phyloP scores from a whole-genome alignment of 768 basidiomycete genomes.

The Amyloporia xantha region DNA sequence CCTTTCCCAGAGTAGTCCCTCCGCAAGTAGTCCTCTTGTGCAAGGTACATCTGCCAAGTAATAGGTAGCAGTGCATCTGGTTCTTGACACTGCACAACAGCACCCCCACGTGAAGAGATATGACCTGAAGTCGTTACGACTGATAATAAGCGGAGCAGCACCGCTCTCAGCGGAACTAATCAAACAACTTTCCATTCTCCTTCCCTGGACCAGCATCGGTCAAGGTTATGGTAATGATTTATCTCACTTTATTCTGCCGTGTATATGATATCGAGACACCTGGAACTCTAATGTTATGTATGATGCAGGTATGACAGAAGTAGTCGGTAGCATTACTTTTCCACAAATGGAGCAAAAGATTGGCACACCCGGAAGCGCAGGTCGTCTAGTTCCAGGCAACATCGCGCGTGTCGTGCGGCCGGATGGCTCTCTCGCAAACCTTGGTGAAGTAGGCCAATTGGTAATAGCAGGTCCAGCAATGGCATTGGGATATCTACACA shows the following conservation, averaged over 20 bases:
- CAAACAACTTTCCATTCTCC: conserved; percentile 38
- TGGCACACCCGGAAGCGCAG: conserved; percentile 47
- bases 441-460: conserved; percentile 57
- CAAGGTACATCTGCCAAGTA: conserved; percentile 18
- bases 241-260: conserved; percentile 5
- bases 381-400: conserved; percentile 46
- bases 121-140: conserved; percentile 24
- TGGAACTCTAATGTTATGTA: too few species aligned
- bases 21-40: conserved; percentile 25
- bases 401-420: conserved; percentile 46
- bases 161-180: conserved; percentile 28
- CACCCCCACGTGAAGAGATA: conserved; percentile 24
- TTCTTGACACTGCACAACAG: conserved; percentile 6
- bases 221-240: conserved; percentile 45
- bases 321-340: conserved; percentile 45
- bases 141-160: conserved; percentile 26
- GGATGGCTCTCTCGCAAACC: conserved; percentile 50
- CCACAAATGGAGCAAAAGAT: conserved; percentile 41
- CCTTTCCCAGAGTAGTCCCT: conserved; percentile 22
- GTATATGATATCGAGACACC: background rate
- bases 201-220: conserved; percentile 49
- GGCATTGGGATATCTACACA: conserved; percentile 29
- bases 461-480: conserved; percentile 36
- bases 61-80: background rate
- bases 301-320: conserved; percentile 60